phyloP scores from a whole-genome alignment of 495 filamentous ascomycete species.

The Aspergillus kassunensis region DNA sequence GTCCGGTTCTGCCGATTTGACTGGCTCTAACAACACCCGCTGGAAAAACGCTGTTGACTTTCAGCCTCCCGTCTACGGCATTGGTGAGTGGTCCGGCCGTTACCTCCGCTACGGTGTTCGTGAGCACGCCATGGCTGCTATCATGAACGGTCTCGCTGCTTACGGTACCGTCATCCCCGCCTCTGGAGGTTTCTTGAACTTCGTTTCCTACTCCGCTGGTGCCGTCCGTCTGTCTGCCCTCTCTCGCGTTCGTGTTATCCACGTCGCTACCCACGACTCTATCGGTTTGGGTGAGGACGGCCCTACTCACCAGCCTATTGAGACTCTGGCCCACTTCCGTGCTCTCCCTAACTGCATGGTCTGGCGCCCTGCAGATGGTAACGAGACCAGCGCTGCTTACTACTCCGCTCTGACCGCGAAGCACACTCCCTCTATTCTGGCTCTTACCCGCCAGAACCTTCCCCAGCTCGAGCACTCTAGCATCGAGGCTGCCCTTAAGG shows the following conservation, averaged over 20 bases:
- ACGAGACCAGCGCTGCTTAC: conserved; percentile 97
- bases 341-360: conserved; percentile 99
- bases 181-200: conserved; percentile 98
- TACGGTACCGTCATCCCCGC: conserved; percentile 95
- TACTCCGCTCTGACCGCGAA: conserved; percentile 90
- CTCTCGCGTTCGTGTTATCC: conserved; percentile 87
- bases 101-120: conserved; percentile 97
- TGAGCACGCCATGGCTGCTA: conserved; percentile 95
- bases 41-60: conserved; percentile 98
- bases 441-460: conserved; percentile 96
- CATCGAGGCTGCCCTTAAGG: conserved; percentile 83
- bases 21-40: conserved; percentile 95
- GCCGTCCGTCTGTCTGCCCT: conserved; percentile 91
- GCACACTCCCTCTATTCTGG: conserved; percentile 87
- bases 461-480: conserved; percentile 93
- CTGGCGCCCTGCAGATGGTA: conserved; percentile 98
- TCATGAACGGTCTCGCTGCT: conserved; percentile 95
- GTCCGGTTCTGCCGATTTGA: conserved; percentile 96
- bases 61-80: conserved; percentile 79
- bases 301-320: conserved; percentile 98
- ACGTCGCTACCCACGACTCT: conserved; percentile 98
- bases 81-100: conserved; percentile 85
- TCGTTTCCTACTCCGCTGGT: conserved; percentile 97
- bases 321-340: conserved; percentile 99
- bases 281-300: conserved; percentile 99